Evolutionary conservation across 139 green algal species (phyloP).

Genomic region (Tetraselmis chui): DNA sequence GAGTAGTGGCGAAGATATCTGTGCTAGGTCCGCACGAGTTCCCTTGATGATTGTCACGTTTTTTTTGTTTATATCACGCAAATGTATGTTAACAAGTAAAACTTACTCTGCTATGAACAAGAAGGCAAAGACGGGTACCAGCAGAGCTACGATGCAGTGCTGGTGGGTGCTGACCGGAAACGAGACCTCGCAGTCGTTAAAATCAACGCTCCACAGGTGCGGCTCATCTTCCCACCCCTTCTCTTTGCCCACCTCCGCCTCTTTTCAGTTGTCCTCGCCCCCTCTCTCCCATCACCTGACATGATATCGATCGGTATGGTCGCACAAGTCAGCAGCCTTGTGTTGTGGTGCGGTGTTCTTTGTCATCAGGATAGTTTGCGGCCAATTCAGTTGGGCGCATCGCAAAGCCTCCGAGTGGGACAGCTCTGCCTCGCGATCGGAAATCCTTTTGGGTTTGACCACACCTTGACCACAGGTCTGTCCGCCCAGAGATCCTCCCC

Average conservation of each 20-base stretch:
- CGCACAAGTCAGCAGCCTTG: background rate
- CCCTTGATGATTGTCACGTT: too few relatives aligned
- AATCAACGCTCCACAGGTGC: constrained; percentile 28
- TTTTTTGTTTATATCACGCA: too few relatives aligned
- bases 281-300: too few relatives aligned
- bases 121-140: constrained; percentile 42
- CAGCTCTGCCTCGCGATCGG: background rate
- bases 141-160: constrained; percentile 45
- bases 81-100: too few relatives aligned
- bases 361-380: constrained; percentile 26
- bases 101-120: background rate
- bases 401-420: constrained; percentile 20
- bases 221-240: background rate
- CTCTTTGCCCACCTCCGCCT: too few relatives aligned
- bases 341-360: background rate
- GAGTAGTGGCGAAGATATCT: background rate
- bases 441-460: constrained; percentile 59
- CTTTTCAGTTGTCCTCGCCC: too few relatives aligned
- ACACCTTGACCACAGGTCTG: constrained; percentile 47
- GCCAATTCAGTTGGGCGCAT: constrained; percentile 43
- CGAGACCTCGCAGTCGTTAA: constrained; percentile 62
- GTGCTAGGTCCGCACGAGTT: background rate
- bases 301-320: too few relatives aligned
- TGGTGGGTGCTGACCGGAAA: constrained; percentile 55
- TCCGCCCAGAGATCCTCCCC: background rate